These are phyloP conservation scores for Tuber magnatum DNA, from an alignment of 495 filamentous ascomycete species.

Conservation along the genomic window DNA sequence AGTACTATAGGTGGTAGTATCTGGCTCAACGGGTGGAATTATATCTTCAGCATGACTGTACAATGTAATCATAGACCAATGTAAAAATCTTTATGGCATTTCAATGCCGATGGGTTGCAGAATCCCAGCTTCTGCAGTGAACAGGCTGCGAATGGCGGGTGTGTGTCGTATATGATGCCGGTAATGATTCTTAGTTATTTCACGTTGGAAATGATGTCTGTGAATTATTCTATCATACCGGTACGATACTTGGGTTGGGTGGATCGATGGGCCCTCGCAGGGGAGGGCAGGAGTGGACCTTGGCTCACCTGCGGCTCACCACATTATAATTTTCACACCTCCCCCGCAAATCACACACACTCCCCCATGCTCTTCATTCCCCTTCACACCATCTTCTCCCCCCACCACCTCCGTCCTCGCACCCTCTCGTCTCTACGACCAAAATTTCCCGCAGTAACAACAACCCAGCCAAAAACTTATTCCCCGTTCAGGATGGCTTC, in stretches of 20 bases:
- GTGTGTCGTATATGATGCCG: neutral
- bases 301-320: neutral
- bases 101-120: neutral
- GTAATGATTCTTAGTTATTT: neutral
- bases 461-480: neutral
- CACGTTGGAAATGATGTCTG: neutral
- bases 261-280: neutral
- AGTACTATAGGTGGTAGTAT: constrained; percentile 77
- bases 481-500: constrained; percentile 19
- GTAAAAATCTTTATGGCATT: neutral
- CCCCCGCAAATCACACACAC: neutral
- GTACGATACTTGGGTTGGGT: neutral
- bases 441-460: neutral
- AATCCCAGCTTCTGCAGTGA: neutral
- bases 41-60: neutral
- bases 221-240: neutral
- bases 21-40: neutral
- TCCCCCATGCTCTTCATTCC: neutral
- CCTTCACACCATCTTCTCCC: neutral
- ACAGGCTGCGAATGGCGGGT: neutral
- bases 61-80: neutral
- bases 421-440: neutral
- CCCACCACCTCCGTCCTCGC: neutral
- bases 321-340: neutral
- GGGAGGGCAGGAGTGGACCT: neutral